Evolutionary conservation across 495 filamentous ascomycete genomes (phyloP), one percentile per base, ranked within the genome.

Genomic region (Letharia lupina): DNA sequence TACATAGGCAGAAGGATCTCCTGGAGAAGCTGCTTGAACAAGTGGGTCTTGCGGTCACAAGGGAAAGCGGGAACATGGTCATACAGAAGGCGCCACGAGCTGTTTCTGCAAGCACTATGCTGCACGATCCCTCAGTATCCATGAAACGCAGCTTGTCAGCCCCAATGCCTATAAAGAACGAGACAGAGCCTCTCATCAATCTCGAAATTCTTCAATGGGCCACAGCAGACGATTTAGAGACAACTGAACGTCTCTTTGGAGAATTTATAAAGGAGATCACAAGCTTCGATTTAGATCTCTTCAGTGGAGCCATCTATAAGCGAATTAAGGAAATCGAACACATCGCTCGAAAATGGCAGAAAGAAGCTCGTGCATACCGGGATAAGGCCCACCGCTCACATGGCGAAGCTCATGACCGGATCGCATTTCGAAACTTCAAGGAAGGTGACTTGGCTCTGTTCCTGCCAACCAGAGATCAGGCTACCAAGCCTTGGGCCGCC

Each of bases 391-490:
- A 95, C 65, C 80, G 84, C n/a, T 77, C 85, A 20, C 91, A 95
- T 67, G 88, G 88, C 69, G 94, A 99, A 72, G 86, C 92, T 2
- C 91, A 96, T 67, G 91, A 96, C 63, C 97, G 97, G 76, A 96
- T 99, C 70, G 92, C 95, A n/a, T 96, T 90, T 73, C 88, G 89
- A 59, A 86, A 91, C 28, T 99, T 98, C 81, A 98, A 96, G 73
- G 91, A 96, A 75, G 93, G 93, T 18, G 94, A 99, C 72, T 83
- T 99, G 20, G 95, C 93, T 33, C 81, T 99, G 13, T 99, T 99
- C 79, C 81, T 98, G 16, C 94, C 94, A 0, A 99, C 94, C 0
- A 81, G 92, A 33, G 97, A 98, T 69, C 92, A 96, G 73, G 88
- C 88, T 35, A 94, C 91, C 8, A 87, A 94, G 13, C 92, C 94